These are phyloP conservation scores for Prunus campanulata DNA, from an alignment of 306 rosid species.

Conservation along the genomic window DNA sequence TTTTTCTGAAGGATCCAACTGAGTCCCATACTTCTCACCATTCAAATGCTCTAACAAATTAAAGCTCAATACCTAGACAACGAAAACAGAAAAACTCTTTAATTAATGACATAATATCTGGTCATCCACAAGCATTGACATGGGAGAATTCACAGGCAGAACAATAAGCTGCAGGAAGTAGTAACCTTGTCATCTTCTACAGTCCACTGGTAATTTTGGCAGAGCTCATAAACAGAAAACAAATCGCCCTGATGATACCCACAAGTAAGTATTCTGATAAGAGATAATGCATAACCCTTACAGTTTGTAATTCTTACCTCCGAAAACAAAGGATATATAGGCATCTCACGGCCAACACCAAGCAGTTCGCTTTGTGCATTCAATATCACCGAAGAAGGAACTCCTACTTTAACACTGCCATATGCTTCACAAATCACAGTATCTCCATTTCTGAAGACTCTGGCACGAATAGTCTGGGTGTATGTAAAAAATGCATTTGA, in stretches of 20 bases:
- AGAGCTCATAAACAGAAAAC: slow-evolving; percentile 86
- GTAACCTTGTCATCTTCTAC: slow-evolving; percentile 80
- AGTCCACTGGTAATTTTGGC: slow-evolving; percentile 84
- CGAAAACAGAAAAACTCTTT: slow-evolving; percentile 7
- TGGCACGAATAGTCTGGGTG: slow-evolving; percentile 68
- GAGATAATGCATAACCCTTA: slow-evolving; percentile 16
- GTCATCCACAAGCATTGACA: not conserved
- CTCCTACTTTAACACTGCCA: slow-evolving; percentile 60
- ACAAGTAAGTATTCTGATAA: slow-evolving; percentile 27
- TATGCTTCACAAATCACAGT: slow-evolving; percentile 63
- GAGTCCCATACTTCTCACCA: slow-evolving; percentile 34
- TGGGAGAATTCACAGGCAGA: not conserved
- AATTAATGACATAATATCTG: not conserved
- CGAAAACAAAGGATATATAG: slow-evolving; percentile 77
- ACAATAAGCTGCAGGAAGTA: not conserved
- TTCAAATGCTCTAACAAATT: slow-evolving; percentile 35
- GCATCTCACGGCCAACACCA: slow-evolving; percentile 71
- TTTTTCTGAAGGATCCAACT: slow-evolving; percentile 38
- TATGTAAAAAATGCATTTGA: slow-evolving; percentile 12
- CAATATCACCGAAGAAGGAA: slow-evolving; percentile 65
- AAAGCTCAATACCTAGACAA: slow-evolving; percentile 71
- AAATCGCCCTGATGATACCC: slow-evolving; percentile 61
- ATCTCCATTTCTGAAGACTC: slow-evolving; percentile 46
- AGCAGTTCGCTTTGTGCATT: slow-evolving; percentile 82
- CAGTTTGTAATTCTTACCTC: slow-evolving; percentile 52